These are phyloP conservation scores for Cladobotryum mycophilum DNA, from an alignment of 2,329 filamentous ascomycete genomes.

Conservation along the genomic window DNA sequence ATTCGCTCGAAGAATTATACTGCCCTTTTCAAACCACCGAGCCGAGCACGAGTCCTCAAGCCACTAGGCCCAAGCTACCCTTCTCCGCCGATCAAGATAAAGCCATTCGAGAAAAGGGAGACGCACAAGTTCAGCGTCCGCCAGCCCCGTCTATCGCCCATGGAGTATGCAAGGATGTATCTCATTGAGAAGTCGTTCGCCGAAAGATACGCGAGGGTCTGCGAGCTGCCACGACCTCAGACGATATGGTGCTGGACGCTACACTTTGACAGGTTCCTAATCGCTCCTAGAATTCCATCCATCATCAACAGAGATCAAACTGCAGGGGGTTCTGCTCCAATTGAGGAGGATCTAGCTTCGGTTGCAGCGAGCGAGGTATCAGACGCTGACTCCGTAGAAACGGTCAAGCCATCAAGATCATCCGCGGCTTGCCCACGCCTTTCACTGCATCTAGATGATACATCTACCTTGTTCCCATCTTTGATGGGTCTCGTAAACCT, in stretches of 20 bases:
- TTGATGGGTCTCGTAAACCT: constrained; percentile 17
- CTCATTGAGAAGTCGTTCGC: constrained; percentile 27
- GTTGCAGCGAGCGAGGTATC: constrained; percentile 9
- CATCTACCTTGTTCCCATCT: constrained; percentile 19
- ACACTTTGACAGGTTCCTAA: constrained; percentile 29
- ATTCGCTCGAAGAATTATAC: no score
- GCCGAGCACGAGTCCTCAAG: no score
- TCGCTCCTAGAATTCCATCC: constrained; percentile 29
- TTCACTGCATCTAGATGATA: constrained; percentile 25
- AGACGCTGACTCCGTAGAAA: constrained; percentile 18
- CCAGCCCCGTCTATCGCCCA: constrained; percentile 30
- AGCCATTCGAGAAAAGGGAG: background rate
- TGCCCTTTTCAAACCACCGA: no score
- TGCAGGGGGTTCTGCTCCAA: background rate
- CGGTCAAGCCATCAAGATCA: constrained; percentile 9
- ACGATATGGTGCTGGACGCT: constrained; percentile 30
- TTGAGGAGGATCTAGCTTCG: background rate
- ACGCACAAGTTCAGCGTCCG: constrained; percentile 13
- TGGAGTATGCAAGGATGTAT: constrained; percentile 34
- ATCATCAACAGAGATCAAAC: constrained; percentile 15
- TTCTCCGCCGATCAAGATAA: background rate
- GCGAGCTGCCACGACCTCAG: constrained; percentile 24
- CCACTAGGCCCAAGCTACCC: background rate
- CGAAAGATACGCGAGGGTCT: constrained; percentile 19
- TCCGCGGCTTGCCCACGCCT: constrained; percentile 21